Conservation (phyloP, 768 basidiomycete genomes). For the Kwoniella botswanensis region DNA sequence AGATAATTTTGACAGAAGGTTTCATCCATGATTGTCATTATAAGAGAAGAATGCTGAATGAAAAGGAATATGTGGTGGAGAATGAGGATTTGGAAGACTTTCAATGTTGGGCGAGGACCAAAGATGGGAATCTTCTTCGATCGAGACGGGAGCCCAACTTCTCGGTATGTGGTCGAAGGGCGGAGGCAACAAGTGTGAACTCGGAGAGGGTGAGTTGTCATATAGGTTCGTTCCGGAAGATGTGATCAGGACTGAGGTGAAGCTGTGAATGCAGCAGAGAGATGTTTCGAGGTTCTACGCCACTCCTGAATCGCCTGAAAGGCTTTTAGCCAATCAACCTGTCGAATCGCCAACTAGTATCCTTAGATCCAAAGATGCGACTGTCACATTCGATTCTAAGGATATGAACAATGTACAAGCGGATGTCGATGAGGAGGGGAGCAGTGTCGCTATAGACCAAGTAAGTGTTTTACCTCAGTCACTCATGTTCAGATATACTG, state of each 20-base stretch:
- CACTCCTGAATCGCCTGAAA: not conserved
- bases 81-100: not conserved
- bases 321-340: not conserved
- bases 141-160: not conserved
- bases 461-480: too few species aligned
- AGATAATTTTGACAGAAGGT: not conserved
- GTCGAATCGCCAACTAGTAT: not conserved
- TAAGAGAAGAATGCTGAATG: not conserved
- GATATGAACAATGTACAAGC: too few species aligned
- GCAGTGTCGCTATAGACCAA: too few species aligned
- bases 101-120: not conserved
- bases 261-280: not conserved
- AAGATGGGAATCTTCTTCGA: not conserved
- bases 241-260: too few species aligned
- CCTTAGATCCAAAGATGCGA: too few species aligned
- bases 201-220: not conserved
- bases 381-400: too few species aligned
- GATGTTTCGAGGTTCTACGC: not conserved
- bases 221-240: too few species aligned
- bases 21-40: conserved; percentile 4
- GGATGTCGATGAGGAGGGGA: too few species aligned
- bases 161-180: not conserved
- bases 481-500: too few species aligned
- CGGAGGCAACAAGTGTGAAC: not conserved
- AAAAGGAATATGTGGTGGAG: not conserved